phyloP scores from a whole-genome alignment of 805 yeast species.

The Yarrowia keelungensis region DNA sequence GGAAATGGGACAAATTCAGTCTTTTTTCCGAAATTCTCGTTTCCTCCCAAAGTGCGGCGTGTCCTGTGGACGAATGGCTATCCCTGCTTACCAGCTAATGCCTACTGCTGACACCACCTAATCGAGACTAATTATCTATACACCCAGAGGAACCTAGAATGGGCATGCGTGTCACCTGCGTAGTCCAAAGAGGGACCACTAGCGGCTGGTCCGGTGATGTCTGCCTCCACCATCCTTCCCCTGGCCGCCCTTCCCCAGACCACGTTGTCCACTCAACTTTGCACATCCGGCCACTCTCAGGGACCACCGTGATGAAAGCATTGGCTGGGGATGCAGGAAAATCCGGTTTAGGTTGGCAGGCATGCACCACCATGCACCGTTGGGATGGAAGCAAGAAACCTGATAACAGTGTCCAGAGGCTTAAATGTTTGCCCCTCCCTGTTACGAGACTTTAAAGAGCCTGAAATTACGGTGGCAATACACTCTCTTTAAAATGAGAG shows the following conservation, averaged over 20 bases:
- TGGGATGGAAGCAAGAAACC: slow-evolving; percentile 34
- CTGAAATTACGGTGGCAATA: slow-evolving; percentile 17
- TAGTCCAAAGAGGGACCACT: neutral
- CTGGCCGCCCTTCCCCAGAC: neutral
- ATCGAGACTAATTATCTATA: too few relatives aligned
- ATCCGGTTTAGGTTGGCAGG: slow-evolving; percentile 2
- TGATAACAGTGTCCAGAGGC: slow-evolving; percentile 16
- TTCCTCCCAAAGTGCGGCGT: too few relatives aligned
- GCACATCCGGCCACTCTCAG: slow-evolving; percentile 9
- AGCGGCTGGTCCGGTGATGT: neutral
- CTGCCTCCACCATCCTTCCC: neutral
- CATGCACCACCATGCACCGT: slow-evolving; percentile 25
- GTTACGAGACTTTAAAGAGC: slow-evolving; percentile 3
- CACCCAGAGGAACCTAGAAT: slow-evolving; percentile 13
- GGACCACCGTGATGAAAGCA: slow-evolving; percentile 31
- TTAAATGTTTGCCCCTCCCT: slow-evolving; percentile 19
- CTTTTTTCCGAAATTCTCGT: too few relatives aligned
- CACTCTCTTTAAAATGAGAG: neutral
- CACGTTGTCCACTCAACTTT: slow-evolving; percentile 30
- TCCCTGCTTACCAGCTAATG: too few relatives aligned
- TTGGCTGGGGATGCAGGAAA: slow-evolving; percentile 28
- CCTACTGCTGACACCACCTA: too few relatives aligned
- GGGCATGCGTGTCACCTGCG: slow-evolving; percentile 20
- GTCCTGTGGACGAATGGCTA: too few relatives aligned
- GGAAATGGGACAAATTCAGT: too few relatives aligned